Evolutionary conservation across 768 basidiomycete genomes (phyloP).

Genomic region (Hygrocybe punicea): DNA sequence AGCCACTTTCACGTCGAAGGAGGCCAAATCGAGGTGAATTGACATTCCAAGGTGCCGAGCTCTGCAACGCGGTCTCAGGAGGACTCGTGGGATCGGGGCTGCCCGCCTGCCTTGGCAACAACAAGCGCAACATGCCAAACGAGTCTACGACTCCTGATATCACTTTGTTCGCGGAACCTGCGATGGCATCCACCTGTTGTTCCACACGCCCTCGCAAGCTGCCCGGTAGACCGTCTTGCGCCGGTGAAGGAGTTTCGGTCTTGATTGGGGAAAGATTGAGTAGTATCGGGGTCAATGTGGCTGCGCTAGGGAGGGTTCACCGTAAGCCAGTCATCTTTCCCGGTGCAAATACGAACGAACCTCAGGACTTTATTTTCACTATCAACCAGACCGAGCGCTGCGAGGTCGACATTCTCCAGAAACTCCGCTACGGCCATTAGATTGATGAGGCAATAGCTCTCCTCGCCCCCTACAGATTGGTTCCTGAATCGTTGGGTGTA

Average conservation of each 20-base stretch:
- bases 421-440: constrained; percentile 95
- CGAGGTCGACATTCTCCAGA: constrained; percentile 89
- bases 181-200: constrained; percentile 74
- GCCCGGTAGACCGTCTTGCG: constrained; percentile 44
- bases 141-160: constrained; percentile 88
- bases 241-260: constrained; percentile 39
- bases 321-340: background rate
- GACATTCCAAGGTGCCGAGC: constrained; percentile 38
- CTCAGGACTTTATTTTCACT: constrained; percentile 52
- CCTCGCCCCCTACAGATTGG: constrained; percentile 68
- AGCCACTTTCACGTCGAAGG: constrained; percentile 69
- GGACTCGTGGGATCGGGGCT: constrained; percentile 17
- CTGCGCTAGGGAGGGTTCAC: constrained; percentile 48
- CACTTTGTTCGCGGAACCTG: constrained; percentile 80
- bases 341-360: constrained; percentile 34
- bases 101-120: constrained; percentile 27
- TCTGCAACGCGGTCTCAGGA: constrained; percentile 4
- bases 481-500: constrained; percentile 60
- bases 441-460: constrained; percentile 91
- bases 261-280: constrained; percentile 54
- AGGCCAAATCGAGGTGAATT: constrained; percentile 59
- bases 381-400: constrained; percentile 56
- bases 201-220: constrained; percentile 69
- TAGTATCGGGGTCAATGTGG: constrained; percentile 79
- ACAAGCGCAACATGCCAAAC: constrained; percentile 79